Conservation (phyloP, 768 basidiomycete genomes). For the Phlegmacium glaucopus region DNA sequence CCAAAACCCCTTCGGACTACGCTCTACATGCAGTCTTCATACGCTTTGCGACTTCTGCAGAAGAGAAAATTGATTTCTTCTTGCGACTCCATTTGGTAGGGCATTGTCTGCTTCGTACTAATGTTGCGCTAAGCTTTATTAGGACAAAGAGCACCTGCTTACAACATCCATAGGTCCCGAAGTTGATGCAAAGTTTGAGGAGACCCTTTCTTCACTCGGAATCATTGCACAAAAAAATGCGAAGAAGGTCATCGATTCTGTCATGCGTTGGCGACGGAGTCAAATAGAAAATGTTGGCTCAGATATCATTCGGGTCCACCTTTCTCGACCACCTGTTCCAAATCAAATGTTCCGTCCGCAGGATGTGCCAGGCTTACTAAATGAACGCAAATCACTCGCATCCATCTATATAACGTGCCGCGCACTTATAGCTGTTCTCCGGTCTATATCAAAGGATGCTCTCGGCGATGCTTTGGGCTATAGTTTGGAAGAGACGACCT, state of each 20-base stretch:
- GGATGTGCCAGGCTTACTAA: constrained; percentile 50
- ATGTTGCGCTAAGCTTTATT: constrained; percentile 1
- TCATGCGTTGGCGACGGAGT: constrained; percentile 82
- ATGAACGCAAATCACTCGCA: constrained; percentile 75
- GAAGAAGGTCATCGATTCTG: constrained; percentile 80
- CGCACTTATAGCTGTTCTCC: constrained; percentile 74
- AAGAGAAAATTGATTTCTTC: constrained; percentile 76
- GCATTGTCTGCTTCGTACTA: constrained; percentile 5
- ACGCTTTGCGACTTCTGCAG: constrained; percentile 76
- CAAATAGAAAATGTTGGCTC: constrained; percentile 61
- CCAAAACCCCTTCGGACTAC: constrained; percentile 83
- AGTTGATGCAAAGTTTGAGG: constrained; percentile 78
- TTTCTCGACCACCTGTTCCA: constrained; percentile 32
- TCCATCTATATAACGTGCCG: constrained; percentile 90
- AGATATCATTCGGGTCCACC: constrained; percentile 51
- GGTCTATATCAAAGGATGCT: constrained; percentile 69
- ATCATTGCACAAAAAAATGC: constrained; percentile 83
- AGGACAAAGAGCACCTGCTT: constrained; percentile 73
- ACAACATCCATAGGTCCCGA: constrained; percentile 66
- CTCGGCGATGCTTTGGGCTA: constrained; percentile 77
- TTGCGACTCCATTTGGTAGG: constrained; percentile 66
- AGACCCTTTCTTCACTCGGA: constrained; percentile 79
- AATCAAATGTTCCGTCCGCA: constrained; percentile 35
- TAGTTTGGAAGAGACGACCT: constrained; percentile 82
- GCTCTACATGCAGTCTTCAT: constrained; percentile 88